Evolutionary conservation across 1,139 yeast genomes (phyloP), one percentile per base, ranked within the genome.

Genomic region (Candida labiduridarum): DNA sequence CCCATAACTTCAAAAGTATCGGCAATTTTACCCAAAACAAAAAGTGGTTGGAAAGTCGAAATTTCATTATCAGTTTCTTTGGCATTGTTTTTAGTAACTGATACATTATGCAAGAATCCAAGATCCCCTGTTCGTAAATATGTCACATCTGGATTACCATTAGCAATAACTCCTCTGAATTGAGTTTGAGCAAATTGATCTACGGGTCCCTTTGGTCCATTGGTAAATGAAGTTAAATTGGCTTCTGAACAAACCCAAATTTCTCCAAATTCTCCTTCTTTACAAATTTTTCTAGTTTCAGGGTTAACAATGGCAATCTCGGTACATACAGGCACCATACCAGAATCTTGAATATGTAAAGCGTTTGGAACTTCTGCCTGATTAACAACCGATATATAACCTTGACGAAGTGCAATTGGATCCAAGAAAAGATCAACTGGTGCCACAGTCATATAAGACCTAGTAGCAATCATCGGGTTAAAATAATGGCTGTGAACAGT

Each of bases 241-340:
- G 94, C 96, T 58, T 91, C 96, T 1, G 96, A 87, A 54, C 88
- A 82, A 2, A 94, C 95, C 99, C 99, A 94, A 44, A 94, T 91
- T 69, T 94, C 99, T 38, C 99, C 99, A 65, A 84, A 86, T 65
- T 95, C 99, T n/a, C 98, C 98, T 51, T 85, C 87, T 53, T 81
- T 83, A 66, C 99, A 94, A 15, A 91, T 71, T 48, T 74, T 71
- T 46, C 82, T 69, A 0, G 97, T 94, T 64, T 92, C 97, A 0
- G 99, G 99, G 58, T 95, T 95, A 4, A 94, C 98, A 54, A 94
- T 89, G 1, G 96, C 95, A 41, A 95, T 83, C 63, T 91, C 96
- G 0, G 98, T 89, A 63, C 96, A 89, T 14, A 91, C 94, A 0
- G 97, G 96, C 0, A 92, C 97, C 80, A 92, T 88, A 8, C 99